These are phyloP conservation scores for Combretum micranthum DNA, from an alignment of 345 rosid species.

Conservation along the genomic window DNA sequence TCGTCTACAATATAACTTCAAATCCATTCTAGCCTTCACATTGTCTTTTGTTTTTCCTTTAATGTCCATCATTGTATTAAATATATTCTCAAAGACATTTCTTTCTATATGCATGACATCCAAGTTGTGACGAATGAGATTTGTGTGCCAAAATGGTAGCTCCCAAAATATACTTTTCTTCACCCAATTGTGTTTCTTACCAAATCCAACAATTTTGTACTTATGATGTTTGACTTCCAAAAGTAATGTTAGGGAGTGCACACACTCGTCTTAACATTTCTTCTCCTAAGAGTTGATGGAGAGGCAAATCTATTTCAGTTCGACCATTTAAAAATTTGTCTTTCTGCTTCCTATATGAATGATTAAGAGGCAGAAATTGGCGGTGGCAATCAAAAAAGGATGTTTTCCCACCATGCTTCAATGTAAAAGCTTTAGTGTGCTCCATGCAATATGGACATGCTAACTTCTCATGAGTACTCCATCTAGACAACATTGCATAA, in stretches of 20 bases:
- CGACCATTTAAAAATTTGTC: too few species aligned
- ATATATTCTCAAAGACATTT: slow-evolving; percentile 5
- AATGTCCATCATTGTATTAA: not conserved
- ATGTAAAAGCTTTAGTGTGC: not conserved
- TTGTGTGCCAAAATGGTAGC: not conserved
- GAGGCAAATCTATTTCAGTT: too few species aligned
- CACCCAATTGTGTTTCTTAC: not conserved
- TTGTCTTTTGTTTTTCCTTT: slow-evolving; percentile 6
- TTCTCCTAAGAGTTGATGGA: too few species aligned
- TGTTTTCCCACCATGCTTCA: not conserved
- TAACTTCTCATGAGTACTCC: not conserved
- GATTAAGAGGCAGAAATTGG: not conserved
- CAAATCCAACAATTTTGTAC: not conserved
- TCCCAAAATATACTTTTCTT: slow-evolving; percentile 6
- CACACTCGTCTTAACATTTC: too few species aligned
- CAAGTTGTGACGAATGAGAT: not conserved
- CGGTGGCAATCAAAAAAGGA: not conserved
- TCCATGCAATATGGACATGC: not conserved
- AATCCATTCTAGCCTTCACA: not conserved
- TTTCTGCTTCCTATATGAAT: too few species aligned
- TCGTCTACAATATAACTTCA: not conserved
- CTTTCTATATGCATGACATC: slow-evolving; percentile 13
- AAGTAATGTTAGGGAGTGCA: not conserved
- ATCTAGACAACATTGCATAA: slow-evolving; percentile 4
- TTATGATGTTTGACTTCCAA: not conserved